Evolutionary conservation across 1,284 basidiomycete species (phyloP), one percentile per base, ranked within the genome.

Genomic region (Malassezia psittaci): DNA sequence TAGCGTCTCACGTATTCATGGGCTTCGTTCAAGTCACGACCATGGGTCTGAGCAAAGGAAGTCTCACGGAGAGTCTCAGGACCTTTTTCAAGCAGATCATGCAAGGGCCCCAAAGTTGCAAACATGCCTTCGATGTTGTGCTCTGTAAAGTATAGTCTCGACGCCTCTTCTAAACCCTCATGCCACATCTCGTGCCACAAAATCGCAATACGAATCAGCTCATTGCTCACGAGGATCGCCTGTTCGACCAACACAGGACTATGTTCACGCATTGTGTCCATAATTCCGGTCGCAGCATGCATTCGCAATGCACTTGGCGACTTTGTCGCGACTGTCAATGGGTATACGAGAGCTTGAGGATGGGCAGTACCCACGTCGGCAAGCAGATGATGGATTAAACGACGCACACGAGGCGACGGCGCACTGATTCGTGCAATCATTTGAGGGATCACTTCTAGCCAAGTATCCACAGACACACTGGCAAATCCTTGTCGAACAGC

Each of bases 101-200:
- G 94, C 61, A 98, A 78, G 2, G 93, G 93, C 67, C 94, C 90
- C 55, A 99, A 77, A 16, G 85, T 87, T 34, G 85, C 85, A 71
- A 96, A 96, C 94, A 99, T 98, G 15, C 87, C 94, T 64, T 91
- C 88, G n/a, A 93, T 87, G 75, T 99, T 96, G 75, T 91, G 89
- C 69, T 98, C 94, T 16, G 90, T 94, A 79, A 93, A 98, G 79
- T 93, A 99, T 48, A 93, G 79, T 49, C 94, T 83, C 11, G 91
- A 96, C 2, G 94, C 94, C 76, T 99, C 94, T 77, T 98, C 94
- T 19, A 99, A 79, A 12, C 90, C 91, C 78, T 99, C 94, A 69
- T 96, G 90, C 94, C 94, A 99, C 69, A 94, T 81, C 76, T 99
- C 94, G 69, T 98, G 91, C 94, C 94, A 99, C 16, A 99, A 79